phyloP scores from a whole-genome alignment of 805 yeast species.

The Cyberlindnera nakhonratchasimensis region DNA sequence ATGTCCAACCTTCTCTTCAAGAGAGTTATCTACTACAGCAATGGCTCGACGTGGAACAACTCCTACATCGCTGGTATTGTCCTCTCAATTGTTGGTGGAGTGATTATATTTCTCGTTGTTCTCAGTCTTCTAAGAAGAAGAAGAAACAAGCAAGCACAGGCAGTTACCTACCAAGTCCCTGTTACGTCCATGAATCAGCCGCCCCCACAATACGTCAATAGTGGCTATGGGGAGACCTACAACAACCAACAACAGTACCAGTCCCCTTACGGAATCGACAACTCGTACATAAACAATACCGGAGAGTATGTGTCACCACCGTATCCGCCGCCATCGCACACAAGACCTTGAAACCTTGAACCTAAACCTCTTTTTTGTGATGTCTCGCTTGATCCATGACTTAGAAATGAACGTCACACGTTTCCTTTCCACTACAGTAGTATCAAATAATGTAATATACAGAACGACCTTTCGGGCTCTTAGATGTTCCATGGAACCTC shows the following conservation, averaged over 20 bases:
- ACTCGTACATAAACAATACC: no score
- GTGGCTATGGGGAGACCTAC: not conserved
- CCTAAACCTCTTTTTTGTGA: no score
- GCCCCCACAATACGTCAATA: not conserved
- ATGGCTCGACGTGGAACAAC: not conserved
- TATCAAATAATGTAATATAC: no score
- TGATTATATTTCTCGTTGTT: not conserved
- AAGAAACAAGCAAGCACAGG: not conserved
- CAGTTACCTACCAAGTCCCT: not conserved
- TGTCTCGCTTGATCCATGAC: no score
- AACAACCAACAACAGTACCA: not conserved
- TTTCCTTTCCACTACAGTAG: no score
- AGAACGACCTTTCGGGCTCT: no score
- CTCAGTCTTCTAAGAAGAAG: not conserved
- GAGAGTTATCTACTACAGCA: not conserved
- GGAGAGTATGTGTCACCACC: not conserved
- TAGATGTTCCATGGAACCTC: no score
- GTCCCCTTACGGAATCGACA: no score
- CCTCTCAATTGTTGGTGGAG: not conserved
- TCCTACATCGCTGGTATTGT: not conserved
- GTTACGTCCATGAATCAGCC: not conserved
- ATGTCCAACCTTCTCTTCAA: no score
- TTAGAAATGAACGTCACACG: no score
- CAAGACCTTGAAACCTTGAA: not conserved
- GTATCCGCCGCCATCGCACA: conserved; percentile 5